A percentile compares a stretch with the other conserved stretches of the same genome.
These are phyloP conservation scores for Rubia yunnanensis DNA, from an alignment of 257 asterid genomes.

Conservation along the genomic window DNA sequence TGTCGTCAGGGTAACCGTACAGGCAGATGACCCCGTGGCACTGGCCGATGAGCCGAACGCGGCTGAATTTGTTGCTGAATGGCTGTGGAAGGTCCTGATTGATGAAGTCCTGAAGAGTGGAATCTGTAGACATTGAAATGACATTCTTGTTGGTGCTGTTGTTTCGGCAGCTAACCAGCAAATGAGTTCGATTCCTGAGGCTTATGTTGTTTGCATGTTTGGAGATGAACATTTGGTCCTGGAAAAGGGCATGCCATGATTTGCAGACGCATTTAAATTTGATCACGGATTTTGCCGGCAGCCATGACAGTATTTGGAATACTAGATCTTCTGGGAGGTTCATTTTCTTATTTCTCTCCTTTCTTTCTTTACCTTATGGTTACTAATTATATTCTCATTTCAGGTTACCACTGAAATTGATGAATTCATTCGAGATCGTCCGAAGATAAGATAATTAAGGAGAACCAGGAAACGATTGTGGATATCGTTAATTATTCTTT, in stretches of 20 bases:
- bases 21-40: constrained; percentile 45
- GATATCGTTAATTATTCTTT: background rate
- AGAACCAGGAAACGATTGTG: background rate
- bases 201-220: constrained; percentile 15
- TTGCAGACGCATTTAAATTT: constrained; percentile 41
- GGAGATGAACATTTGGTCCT: constrained; percentile 23
- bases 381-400: background rate
- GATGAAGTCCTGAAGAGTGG: constrained; percentile 10
- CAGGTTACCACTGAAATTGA: background rate
- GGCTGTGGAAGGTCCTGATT: constrained; percentile 28
- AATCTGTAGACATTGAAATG: constrained; percentile 23
- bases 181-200: background rate
- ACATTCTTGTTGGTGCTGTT: constrained; percentile 30
- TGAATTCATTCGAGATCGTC: background rate
- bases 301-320: constrained; percentile 34
- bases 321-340: constrained; percentile 32
- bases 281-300: constrained; percentile 24
- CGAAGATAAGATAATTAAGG: background rate
- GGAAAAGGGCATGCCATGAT: constrained; percentile 31
- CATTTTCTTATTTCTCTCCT: constrained; percentile 15
- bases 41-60: constrained; percentile 42
- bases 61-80: constrained; percentile 37
- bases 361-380: background rate
- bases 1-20: constrained; percentile 44
- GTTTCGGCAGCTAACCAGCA: constrained; percentile 36